Evolutionary conservation across 2,329 filamentous ascomycete species (phyloP).

Genomic region (Chaetoscypha palmicola): DNA sequence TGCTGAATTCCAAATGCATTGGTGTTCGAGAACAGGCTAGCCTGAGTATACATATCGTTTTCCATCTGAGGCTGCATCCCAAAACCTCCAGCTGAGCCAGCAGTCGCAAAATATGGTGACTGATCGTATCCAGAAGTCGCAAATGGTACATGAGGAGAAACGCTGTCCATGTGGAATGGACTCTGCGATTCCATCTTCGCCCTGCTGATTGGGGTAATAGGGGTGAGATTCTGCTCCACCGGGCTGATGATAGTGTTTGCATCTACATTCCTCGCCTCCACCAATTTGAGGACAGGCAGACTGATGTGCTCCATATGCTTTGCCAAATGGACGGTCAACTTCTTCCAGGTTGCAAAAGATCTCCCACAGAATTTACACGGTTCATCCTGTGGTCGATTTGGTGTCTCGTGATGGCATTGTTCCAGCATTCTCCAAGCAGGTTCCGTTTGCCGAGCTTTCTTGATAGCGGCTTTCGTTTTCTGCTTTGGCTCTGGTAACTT

Average conservation of each 20-base stretch:
- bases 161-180: slow-evolving; percentile 22
- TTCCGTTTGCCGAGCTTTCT: slow-evolving; percentile 50
- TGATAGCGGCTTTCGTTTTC: slow-evolving; percentile 64
- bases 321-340: slow-evolving; percentile 84
- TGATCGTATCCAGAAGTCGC: slow-evolving; percentile 18
- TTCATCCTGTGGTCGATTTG: slow-evolving; percentile 61
- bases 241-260: slow-evolving; percentile 62
- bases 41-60: slow-evolving; percentile 17
- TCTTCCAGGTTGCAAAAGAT: slow-evolving; percentile 79
- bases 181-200: slow-evolving; percentile 24
- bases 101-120: slow-evolving; percentile 16
- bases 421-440: slow-evolving; percentile 73
- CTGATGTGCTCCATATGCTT: slow-evolving; percentile 93
- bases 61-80: slow-evolving; percentile 16
- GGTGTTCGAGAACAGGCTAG: slow-evolving; percentile 16
- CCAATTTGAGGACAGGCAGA: slow-evolving; percentile 65
- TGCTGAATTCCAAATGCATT: slow-evolving; percentile 16
- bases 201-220: slow-evolving; percentile 22
- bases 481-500: slow-evolving; percentile 76
- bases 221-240: slow-evolving; percentile 40
- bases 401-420: slow-evolving; percentile 58
- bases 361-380: slow-evolving; percentile 83
- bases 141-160: slow-evolving; percentile 24
- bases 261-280: slow-evolving; percentile 45
- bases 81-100: slow-evolving; percentile 13